Evolutionary conservation across 257 asterid species (phyloP).

Genomic region (Cordia subcordata): DNA sequence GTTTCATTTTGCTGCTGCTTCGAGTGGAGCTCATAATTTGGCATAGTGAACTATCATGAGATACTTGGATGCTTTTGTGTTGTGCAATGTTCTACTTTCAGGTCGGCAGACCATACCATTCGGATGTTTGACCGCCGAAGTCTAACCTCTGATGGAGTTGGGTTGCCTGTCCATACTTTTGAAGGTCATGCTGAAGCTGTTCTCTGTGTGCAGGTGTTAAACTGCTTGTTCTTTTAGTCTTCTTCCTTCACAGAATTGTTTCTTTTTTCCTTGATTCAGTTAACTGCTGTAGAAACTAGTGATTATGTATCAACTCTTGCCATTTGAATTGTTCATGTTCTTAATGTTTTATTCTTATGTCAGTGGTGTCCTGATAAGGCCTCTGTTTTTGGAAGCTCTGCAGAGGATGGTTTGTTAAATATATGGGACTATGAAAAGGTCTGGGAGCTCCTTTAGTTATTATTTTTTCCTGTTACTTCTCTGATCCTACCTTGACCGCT

Average conservation of each 20-base stretch:
- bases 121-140: conserved; percentile 95
- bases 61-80: too few species aligned
- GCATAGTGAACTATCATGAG: too few species aligned
- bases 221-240: conserved; percentile 14
- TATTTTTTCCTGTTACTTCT: too few species aligned
- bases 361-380: conserved; percentile 97
- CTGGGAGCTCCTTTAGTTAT: not conserved
- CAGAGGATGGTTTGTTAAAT: conserved; percentile 89
- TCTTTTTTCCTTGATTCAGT: conserved; percentile 7
- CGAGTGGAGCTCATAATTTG: too few species aligned
- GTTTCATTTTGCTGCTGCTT: too few species aligned
- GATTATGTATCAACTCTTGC: too few species aligned
- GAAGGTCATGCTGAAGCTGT: conserved; percentile 88
- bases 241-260: not conserved
- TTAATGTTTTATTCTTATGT: too few species aligned
- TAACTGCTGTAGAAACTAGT: conserved; percentile 6
- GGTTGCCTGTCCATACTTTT: conserved; percentile 71
- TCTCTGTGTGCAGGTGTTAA: conserved; percentile 83
- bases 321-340: too few species aligned
- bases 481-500: too few species aligned
- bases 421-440: conserved; percentile 97
- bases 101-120: conserved; percentile 91
- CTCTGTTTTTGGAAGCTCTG: conserved; percentile 93
- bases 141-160: conserved; percentile 64
- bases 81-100: conserved; percentile 20